Percentiles rank a stretch among this genome's conserved stretches.
Conservation (phyloP, 768 basidiomycete genomes). For the Pleurotus eryngii region DNA sequence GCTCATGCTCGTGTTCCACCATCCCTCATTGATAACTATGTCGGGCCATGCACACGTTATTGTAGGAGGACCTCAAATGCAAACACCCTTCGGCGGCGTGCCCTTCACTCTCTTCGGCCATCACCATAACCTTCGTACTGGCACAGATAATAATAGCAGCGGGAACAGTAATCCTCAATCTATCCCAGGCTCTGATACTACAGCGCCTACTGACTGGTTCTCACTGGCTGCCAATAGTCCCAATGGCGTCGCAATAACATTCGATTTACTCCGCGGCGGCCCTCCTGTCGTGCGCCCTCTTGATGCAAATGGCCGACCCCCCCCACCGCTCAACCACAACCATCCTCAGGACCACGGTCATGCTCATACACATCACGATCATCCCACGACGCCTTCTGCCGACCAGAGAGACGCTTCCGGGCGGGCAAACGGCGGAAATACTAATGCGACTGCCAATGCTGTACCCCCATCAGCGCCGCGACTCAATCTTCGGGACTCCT, state of each 20-base stretch:
- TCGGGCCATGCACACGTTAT: not conserved
- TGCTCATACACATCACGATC: not conserved
- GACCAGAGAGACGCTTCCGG: not conserved
- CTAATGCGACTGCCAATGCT: not conserved
- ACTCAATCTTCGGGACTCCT: not conserved
- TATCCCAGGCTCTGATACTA: not conserved
- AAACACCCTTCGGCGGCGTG: not conserved
- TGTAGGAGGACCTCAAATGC: too few relatives aligned
- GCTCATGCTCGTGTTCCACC: not conserved
- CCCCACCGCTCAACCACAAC: not conserved
- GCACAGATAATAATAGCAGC: not conserved
- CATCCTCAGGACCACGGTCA: not conserved
- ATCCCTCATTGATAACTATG: not conserved
- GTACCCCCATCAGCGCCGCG: not conserved
- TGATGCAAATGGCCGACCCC: not conserved
- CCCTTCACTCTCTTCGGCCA: slow-evolving; percentile 1
- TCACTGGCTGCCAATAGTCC: not conserved
- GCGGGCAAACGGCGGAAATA: not conserved
- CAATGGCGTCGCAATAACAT: slow-evolving; percentile 3
- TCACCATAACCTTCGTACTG: not conserved
- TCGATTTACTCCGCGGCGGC: slow-evolving; percentile 4
- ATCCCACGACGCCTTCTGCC: not conserved
- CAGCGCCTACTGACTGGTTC: not conserved
- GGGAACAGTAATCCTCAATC: not conserved
- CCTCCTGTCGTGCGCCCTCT: not conserved